Evolutionary conservation across 116 monocot species (phyloP), one percentile per base, ranked within the genome.

Genomic region (Thalassia testudinum): DNA sequence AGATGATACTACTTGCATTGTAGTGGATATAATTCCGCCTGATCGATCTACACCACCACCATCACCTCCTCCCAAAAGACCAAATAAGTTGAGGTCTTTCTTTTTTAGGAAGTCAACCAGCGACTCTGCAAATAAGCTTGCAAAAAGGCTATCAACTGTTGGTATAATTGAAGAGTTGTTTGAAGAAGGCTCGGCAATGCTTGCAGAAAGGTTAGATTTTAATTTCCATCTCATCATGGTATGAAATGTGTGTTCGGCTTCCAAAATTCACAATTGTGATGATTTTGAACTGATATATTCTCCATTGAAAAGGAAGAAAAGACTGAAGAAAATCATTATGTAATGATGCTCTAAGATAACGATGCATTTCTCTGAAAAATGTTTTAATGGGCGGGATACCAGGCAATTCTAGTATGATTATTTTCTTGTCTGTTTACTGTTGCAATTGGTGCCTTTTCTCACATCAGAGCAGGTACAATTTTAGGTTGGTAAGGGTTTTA

Each of bases 1-100:
- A 62, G 84, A 84, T 54, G 84, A 84, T 58, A 84, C 84, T 3
- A 76, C 84, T 15, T 79, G 84, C 58, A 76, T 84, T 53, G 84
- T 84, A 26, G 75, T 84, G 14, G 84, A 84, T 49, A 76, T 84
- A 56, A 62, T 79, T 24, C 84, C 84, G 30, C 56, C 67, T 15
- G 79, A 84, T 24, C 59, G 64, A 49, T 59, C 54, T 61, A 20
- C 60, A 19, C 75, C 61, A 37, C 62, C 64, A 16, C 47, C 60
- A 30, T 34, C 66, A 11, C 61, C 64, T 50, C 68, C 54, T 25
- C 65, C 45, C 0, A 79, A 72, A 62, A 60, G 56, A 18, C 64
- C 52, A 16, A 66, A 60, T 27, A 73, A 67, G 40, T 57, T 73
- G 1, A 82, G 58, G 26, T 67, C 74, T 1, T 37, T 82, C 40